Percentiles rank a stretch among this genome's conserved stretches.
These are phyloP conservation scores for Eimeria acervulina DNA, from an alignment of 169 alveolate species.

Conservation along the genomic window DNA sequence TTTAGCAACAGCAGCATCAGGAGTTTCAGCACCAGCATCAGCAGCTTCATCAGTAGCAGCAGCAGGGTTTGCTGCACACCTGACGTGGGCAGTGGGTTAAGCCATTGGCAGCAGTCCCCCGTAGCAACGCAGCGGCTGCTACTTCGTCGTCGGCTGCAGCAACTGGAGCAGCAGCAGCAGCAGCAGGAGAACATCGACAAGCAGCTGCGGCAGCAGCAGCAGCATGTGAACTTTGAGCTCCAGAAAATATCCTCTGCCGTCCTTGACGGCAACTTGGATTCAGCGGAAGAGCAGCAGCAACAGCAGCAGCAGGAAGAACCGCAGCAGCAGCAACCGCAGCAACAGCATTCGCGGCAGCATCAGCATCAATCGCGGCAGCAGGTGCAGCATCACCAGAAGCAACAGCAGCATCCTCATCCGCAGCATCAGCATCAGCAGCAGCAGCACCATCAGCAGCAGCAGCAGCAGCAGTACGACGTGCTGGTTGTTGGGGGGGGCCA, in stretches of 20 bases:
- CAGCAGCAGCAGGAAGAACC: constrained; percentile 6
- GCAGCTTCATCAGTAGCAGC: background rate
- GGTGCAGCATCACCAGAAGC: background rate
- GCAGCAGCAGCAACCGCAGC: background rate
- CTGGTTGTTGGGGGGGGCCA: constrained; percentile 97
- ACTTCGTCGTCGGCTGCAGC: background rate
- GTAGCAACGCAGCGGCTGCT: background rate
- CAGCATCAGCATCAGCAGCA: background rate
- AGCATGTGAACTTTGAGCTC: background rate
- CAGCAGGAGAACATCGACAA: background rate
- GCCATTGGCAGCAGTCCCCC: background rate
- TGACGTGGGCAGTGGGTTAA: background rate
- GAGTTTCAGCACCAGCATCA: too few relatives aligned
- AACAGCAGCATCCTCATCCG: background rate
- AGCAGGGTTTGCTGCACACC: background rate
- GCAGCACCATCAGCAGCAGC: constrained; percentile 12
- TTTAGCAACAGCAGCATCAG: too few relatives aligned
- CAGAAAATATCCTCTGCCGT: background rate
- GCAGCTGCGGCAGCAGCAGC: constrained; percentile 9
- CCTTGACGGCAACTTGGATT: background rate
- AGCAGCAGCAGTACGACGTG: constrained; percentile 88
- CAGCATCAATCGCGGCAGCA: background rate
- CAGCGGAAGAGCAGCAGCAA: background rate
- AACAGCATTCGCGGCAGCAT: background rate
- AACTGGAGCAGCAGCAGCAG: constrained; percentile 25